Percentiles rank a stretch among this genome's conserved stretches.
Conservation (phyloP, 495 filamentous ascomycete genomes). For the Neurospora sp. region DNA sequence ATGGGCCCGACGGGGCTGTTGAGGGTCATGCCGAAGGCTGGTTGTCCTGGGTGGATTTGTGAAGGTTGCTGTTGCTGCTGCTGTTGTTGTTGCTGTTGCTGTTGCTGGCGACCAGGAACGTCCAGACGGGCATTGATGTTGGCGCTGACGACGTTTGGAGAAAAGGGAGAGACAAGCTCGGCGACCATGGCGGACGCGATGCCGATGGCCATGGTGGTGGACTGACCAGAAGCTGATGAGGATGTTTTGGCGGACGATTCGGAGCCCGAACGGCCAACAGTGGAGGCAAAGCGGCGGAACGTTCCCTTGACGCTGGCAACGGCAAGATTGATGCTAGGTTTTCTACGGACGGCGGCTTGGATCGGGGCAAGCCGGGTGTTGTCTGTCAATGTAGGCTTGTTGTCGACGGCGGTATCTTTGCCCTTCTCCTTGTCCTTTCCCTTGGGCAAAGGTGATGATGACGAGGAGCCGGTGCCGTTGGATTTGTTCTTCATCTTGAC, state of each 20-base stretch:
- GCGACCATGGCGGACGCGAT: conserved; percentile 18
- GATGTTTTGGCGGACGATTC: conserved; percentile 3
- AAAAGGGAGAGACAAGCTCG: conserved; percentile 14
- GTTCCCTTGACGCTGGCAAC: conserved; percentile 13
- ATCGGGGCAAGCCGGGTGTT: background rate
- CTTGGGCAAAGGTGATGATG: background rate
- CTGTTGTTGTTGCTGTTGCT: conserved; percentile 1
- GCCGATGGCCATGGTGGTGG: conserved; percentile 14
- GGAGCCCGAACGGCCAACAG: conserved; percentile 12
- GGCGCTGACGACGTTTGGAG: conserved; percentile 7
- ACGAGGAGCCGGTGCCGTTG: background rate
- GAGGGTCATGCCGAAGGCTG: background rate
- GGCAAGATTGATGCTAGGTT: conserved; percentile 18
- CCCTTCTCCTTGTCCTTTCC: conserved; percentile 11
- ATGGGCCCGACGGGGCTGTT: background rate
- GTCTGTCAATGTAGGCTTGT: background rate
- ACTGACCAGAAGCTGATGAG: background rate
- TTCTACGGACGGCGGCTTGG: conserved; percentile 6
- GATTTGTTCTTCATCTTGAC: conserved; percentile 24
- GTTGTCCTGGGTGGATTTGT: background rate
- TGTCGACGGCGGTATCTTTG: background rate
- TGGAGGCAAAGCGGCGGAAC: conserved; percentile 22
- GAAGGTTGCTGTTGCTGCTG: background rate
- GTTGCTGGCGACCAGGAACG: background rate
- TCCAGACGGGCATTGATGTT: background rate